Evolutionary conservation across 2,329 filamentous ascomycete species (phyloP).

Genomic region (Fusarium brevicatenulatum): DNA sequence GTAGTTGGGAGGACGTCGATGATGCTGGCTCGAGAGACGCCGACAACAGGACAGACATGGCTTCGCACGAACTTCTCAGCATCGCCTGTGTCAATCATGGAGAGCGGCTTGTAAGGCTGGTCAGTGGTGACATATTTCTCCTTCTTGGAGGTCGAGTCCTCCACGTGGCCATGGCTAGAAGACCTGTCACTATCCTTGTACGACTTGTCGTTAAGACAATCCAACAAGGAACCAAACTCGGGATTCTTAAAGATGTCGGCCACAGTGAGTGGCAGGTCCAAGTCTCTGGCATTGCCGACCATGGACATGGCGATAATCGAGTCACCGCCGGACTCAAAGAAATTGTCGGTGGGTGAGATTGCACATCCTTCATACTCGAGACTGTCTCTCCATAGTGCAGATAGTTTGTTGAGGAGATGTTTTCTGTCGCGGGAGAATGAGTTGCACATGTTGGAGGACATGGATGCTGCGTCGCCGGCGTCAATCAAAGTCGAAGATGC

Average conservation of each 20-base stretch:
- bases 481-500: slow-evolving; percentile 19
- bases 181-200: slow-evolving; percentile 16
- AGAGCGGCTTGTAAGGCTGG: slow-evolving; percentile 12
- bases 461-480: background rate
- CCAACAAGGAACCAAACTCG: slow-evolving; percentile 17
- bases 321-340: slow-evolving; percentile 35
- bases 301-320: slow-evolving; percentile 40
- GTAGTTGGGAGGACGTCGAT: slow-evolving; percentile 36
- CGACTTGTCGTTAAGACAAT: slow-evolving; percentile 12
- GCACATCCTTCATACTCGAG: background rate
- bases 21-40: slow-evolving; percentile 37
- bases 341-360: slow-evolving; percentile 23
- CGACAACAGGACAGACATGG: slow-evolving; percentile 26
- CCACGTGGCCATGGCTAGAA: slow-evolving; percentile 2
- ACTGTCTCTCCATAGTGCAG: slow-evolving; percentile 19
- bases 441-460: slow-evolving; percentile 1
- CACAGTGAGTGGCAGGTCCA: slow-evolving; percentile 26
- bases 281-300: slow-evolving; percentile 27
- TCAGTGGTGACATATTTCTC: background rate
- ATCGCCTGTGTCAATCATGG: background rate
- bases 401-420: slow-evolving; percentile 21
- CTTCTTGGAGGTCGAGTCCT: background rate
- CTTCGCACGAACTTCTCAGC: slow-evolving; percentile 23
- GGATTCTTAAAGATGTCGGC: slow-evolving; percentile 39
- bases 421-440: background rate